Evolutionary conservation across 2,329 filamentous ascomycete genomes (phyloP).

Genomic region (Talaromyces rugulosus): DNA sequence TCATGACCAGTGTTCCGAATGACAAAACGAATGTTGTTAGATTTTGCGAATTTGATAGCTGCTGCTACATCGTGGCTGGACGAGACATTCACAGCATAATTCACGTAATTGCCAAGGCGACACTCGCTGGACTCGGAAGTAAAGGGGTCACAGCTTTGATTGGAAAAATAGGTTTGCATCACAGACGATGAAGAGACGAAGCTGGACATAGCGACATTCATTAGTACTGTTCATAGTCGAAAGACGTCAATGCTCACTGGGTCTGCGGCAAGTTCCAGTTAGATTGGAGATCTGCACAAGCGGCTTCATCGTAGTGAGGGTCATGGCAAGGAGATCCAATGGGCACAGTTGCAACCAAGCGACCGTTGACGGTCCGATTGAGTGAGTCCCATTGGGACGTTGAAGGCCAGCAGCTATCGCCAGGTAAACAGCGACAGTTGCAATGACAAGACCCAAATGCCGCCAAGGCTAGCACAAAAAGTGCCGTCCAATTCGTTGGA

Average conservation of each 20-base stretch:
- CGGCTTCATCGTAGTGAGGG: background rate
- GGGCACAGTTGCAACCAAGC: constrained; percentile 31
- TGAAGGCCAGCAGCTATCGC: constrained; percentile 37
- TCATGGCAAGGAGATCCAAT: constrained; percentile 29
- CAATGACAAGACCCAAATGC: background rate
- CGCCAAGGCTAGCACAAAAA: background rate
- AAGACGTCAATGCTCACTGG: background rate
- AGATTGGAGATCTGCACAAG: background rate
- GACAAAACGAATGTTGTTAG: constrained; percentile 14
- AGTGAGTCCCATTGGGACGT: constrained; percentile 30
- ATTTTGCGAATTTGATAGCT: constrained; percentile 7
- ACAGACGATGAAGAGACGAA: constrained; percentile 26
- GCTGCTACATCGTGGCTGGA: constrained; percentile 3
- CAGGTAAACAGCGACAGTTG: constrained; percentile 19
- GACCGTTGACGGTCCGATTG: constrained; percentile 34
- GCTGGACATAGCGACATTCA: background rate
- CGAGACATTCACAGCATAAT: constrained; percentile 34
- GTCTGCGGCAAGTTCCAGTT: constrained; percentile 5
- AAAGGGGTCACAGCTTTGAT: constrained; percentile 30
- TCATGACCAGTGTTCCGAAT: constrained; percentile 14
- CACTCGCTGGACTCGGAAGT: constrained; percentile 20
- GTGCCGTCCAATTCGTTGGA: background rate
- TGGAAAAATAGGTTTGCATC: constrained; percentile 30
- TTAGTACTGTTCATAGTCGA: background rate
- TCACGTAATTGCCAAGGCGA: constrained; percentile 26